These are phyloP conservation scores for Fusarium multiceps DNA, from an alignment of 2,329 filamentous ascomycete species.

Conservation along the genomic window DNA sequence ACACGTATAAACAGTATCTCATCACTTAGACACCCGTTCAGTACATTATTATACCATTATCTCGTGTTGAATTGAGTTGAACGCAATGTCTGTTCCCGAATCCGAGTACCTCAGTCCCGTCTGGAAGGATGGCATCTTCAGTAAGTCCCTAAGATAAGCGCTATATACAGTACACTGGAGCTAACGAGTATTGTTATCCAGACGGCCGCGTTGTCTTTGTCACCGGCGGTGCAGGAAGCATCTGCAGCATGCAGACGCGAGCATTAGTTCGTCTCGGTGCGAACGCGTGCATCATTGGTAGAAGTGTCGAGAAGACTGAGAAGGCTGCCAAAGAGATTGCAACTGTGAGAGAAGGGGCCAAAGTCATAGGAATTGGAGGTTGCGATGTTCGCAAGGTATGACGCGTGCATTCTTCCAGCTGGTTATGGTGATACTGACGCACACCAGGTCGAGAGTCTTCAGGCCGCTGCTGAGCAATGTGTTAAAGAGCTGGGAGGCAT, in stretches of 20 bases:
- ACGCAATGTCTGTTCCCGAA: slow-evolving; percentile 73
- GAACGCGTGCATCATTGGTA: slow-evolving; percentile 92
- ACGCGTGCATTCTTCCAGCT: neutral
- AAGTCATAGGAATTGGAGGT: slow-evolving; percentile 86
- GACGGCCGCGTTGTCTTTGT: slow-evolving; percentile 92
- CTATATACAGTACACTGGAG: too few relatives aligned
- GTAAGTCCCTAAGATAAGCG: slow-evolving; percentile 59
- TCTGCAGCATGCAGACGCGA: slow-evolving; percentile 93
- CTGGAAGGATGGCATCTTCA: slow-evolving; percentile 89
- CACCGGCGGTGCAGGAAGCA: slow-evolving; percentile 91
- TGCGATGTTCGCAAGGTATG: slow-evolving; percentile 78
- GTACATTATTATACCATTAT: neutral
- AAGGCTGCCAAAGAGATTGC: slow-evolving; percentile 83
- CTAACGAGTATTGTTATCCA: slow-evolving; percentile 52
- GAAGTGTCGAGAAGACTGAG: slow-evolving; percentile 90
- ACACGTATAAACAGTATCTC: neutral
- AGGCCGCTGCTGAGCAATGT: slow-evolving; percentile 81
- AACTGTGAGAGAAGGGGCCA: slow-evolving; percentile 79
- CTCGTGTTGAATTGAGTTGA: neutral
- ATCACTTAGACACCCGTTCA: neutral
- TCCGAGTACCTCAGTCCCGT: slow-evolving; percentile 82
- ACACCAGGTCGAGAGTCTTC: slow-evolving; percentile 47
- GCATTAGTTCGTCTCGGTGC: slow-evolving; percentile 92
- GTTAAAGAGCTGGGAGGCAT: slow-evolving; percentile 86
- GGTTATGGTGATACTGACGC: slow-evolving; percentile 1